Conservation (phyloP, 2,329 filamentous ascomycete genomes). For the Calonectria montana region DNA sequence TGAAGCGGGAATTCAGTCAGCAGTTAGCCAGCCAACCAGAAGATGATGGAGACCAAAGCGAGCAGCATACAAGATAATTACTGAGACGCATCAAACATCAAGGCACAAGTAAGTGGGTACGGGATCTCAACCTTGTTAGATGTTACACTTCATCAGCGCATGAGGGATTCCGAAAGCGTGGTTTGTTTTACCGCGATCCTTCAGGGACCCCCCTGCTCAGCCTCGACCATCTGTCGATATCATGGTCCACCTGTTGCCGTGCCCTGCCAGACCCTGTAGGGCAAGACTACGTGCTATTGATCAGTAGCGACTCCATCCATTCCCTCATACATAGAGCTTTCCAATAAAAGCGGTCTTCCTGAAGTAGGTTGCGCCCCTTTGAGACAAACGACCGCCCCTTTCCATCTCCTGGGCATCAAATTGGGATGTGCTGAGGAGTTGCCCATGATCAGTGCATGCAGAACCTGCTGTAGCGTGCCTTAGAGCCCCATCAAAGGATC, state of each 20-base stretch:
- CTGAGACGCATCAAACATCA: neutral
- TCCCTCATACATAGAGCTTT: neutral
- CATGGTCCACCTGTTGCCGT: conserved; percentile 3
- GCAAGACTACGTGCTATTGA: conserved; percentile 2
- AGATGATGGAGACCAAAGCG: neutral
- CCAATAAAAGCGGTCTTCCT: conserved; percentile 2
- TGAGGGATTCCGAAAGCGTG: conserved; percentile 6
- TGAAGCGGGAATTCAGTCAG: neutral
- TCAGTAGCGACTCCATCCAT: neutral
- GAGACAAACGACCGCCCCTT: neutral
- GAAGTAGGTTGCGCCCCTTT: neutral
- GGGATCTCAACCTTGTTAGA: neutral
- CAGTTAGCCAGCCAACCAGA: neutral
- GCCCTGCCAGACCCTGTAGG: conserved; percentile 11
- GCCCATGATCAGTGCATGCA: neutral
- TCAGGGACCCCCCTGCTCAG: conserved; percentile 9
- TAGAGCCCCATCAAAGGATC: conserved; percentile 6
- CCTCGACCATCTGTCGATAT: neutral
- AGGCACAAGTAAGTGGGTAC: neutral
- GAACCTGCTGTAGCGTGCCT: conserved; percentile 3
- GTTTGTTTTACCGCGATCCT: conserved; percentile 23
- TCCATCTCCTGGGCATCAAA: neutral
- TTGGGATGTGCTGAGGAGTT: neutral
- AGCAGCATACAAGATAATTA: neutral
- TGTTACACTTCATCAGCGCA: neutral